phyloP scores from a whole-genome alignment of 768 basidiomycete genomes.

The Sporobolomyces pararoseus region DNA sequence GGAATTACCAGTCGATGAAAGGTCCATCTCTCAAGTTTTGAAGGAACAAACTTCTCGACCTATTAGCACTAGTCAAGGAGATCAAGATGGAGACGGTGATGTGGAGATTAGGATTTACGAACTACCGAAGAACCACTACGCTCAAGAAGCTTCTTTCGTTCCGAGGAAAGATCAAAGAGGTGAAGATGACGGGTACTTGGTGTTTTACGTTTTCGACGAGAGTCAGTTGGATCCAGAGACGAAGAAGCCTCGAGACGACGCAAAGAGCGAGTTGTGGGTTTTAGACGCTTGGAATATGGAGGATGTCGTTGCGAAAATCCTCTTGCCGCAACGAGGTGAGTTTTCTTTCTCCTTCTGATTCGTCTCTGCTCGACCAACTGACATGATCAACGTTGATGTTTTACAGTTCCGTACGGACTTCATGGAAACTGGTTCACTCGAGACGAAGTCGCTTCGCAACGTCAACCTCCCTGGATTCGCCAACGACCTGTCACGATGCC shows the following conservation, averaged over 20 bases:
- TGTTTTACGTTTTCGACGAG: slow-evolving; percentile 52
- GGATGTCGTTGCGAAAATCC: slow-evolving; percentile 47
- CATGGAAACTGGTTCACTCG: slow-evolving; percentile 45
- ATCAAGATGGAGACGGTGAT: slow-evolving; percentile 27
- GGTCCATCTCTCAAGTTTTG: slow-evolving; percentile 46
- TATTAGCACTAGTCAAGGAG: neutral
- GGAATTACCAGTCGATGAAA: slow-evolving; percentile 45
- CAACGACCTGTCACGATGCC: neutral
- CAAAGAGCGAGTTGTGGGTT: slow-evolving; percentile 51
- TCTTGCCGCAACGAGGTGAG: slow-evolving; percentile 42
- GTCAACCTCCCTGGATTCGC: slow-evolving; percentile 8
- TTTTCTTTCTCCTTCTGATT: neutral
- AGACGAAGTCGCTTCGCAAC: slow-evolving; percentile 40
- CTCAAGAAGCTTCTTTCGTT: slow-evolving; percentile 51
- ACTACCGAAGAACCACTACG: slow-evolving; percentile 48
- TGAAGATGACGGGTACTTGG: slow-evolving; percentile 51
- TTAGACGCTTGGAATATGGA: slow-evolving; percentile 50
- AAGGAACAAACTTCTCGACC: slow-evolving; percentile 42
- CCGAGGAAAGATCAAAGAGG: slow-evolving; percentile 40
- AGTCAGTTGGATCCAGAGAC: slow-evolving; percentile 42
- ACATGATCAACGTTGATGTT: too few relatives aligned
- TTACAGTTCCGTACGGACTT: slow-evolving; percentile 45
- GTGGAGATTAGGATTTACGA: slow-evolving; percentile 48
- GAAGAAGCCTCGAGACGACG: slow-evolving; percentile 45
- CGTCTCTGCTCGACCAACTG: neutral